Evolutionary conservation across 2,329 filamentous ascomycete species (phyloP).

Genomic region (Aureobasidium sp.): DNA sequence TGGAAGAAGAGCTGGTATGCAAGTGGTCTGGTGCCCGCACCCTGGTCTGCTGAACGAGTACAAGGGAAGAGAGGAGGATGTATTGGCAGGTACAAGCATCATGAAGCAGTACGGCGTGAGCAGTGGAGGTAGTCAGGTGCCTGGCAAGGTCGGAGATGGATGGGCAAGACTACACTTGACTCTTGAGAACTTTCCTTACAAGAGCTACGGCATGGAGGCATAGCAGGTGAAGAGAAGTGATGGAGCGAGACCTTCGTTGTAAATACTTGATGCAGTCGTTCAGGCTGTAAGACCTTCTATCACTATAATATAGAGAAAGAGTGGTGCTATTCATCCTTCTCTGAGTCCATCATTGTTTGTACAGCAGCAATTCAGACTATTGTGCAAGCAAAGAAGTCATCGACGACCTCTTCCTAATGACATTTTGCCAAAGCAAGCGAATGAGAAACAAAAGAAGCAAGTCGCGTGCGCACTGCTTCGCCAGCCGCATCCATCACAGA

Average conservation of each 20-base stretch:
- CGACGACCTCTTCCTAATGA: no score
- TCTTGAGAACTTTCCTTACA: slow-evolving; percentile 55
- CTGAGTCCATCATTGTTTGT: no score
- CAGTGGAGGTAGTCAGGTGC: slow-evolving; percentile 35
- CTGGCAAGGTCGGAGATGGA: slow-evolving; percentile 54
- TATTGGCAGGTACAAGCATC: slow-evolving; percentile 75
- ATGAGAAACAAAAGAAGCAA: no score
- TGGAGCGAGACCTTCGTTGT: background rate
- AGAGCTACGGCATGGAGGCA: slow-evolving; percentile 49
- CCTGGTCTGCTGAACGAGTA: slow-evolving; percentile 70
- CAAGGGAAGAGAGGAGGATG: slow-evolving; percentile 66
- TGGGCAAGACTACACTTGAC: slow-evolving; percentile 48
- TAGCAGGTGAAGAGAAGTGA: slow-evolving; percentile 11
- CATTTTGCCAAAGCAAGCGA: no score
- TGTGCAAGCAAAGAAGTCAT: no score
- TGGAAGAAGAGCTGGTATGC: slow-evolving; percentile 86
- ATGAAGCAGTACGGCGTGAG: slow-evolving; percentile 43
- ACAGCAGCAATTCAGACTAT: no score
- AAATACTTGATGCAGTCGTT: background rate
- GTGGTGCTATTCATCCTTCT: no score
- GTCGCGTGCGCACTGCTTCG: no score
- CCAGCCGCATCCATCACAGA: background rate
- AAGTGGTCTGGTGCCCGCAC: slow-evolving; percentile 88
- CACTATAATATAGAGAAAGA: no score
- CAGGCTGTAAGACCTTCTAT: background rate